Evolutionary conservation across 192 early-diverging fungal genomes (phyloP).

Genomic region (Obelidium mucronatum): DNA sequence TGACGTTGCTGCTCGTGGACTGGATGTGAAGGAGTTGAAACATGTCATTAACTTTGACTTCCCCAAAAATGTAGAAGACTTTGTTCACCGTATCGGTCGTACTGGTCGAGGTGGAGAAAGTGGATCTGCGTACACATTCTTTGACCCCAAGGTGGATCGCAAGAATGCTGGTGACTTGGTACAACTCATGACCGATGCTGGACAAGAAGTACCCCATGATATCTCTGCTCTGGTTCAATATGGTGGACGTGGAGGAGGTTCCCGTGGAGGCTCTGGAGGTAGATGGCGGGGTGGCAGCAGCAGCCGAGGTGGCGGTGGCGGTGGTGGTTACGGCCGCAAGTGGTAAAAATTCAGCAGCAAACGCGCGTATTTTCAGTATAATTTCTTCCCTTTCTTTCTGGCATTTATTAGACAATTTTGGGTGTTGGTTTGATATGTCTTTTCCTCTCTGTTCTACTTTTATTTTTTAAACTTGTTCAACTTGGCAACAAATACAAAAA

Average conservation of each 20-base stretch:
- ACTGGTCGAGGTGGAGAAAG: conserved; percentile 51
- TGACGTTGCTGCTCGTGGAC: conserved; percentile 91
- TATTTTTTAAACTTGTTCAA: background rate
- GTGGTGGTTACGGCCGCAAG: conserved; percentile 12
- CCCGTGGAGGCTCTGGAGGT: conserved; percentile 38
- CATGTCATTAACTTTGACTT: conserved; percentile 89
- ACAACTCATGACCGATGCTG: conserved; percentile 87
- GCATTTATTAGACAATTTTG: background rate
- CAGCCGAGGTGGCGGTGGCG: conserved; percentile 28
- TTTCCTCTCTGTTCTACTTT: background rate
- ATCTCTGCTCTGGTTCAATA: conserved; percentile 62
- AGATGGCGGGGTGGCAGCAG: conserved; percentile 42
- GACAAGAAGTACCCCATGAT: conserved; percentile 84
- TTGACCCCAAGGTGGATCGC: conserved; percentile 47
- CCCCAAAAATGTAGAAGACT: conserved; percentile 89
- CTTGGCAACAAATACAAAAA: background rate
- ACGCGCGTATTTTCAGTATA: background rate
- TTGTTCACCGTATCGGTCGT: conserved; percentile 78
- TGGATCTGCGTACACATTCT: conserved; percentile 56
- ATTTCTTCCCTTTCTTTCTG: background rate
- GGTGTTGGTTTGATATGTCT: background rate
- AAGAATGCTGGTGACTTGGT: conserved; percentile 74
- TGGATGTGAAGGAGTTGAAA: conserved; percentile 59
- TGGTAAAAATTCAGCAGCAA: background rate
- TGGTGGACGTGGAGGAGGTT: conserved; percentile 64